phyloP scores from a whole-genome alignment of 768 basidiomycete genomes.

The Phylloporus arenicola region DNA sequence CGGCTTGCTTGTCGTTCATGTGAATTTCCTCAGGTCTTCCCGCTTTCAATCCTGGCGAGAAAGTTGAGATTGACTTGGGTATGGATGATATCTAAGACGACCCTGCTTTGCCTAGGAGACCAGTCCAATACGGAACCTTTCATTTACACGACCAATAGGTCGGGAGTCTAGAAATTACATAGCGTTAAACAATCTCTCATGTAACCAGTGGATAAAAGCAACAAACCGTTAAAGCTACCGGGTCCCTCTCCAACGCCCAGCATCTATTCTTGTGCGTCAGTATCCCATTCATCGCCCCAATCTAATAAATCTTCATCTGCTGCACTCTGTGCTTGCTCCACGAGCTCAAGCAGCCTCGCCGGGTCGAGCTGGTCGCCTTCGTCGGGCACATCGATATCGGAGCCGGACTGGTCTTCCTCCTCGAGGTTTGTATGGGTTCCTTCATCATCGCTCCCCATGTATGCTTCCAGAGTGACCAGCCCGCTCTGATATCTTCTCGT shows the following conservation, averaged over 20 bases:
- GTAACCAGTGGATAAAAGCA: background rate
- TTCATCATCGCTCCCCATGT: conserved; percentile 20
- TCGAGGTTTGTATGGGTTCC: background rate
- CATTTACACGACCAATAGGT: background rate
- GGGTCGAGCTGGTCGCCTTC: conserved; percentile 15
- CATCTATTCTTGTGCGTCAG: conserved; percentile 9
- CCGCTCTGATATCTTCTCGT: conserved; percentile 4
- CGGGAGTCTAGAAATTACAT: conserved; percentile 2
- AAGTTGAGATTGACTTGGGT: conserved; percentile 84
- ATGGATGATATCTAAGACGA: conserved; percentile 77
- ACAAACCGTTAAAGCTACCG: background rate
- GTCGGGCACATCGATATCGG: conserved; percentile 11
- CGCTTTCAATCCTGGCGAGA: conserved; percentile 97
- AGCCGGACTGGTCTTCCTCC: conserved; percentile 12
- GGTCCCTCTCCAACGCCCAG: background rate
- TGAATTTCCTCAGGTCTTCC: conserved; percentile 69
- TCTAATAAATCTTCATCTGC: conserved; percentile 28
- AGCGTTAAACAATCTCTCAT: background rate
- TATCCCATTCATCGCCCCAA: conserved; percentile 30
- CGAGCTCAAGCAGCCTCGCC: conserved; percentile 18
- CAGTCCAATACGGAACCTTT: conserved; percentile 1
- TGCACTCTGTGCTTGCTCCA: conserved; percentile 18
- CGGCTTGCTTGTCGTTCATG: conserved; percentile 7
- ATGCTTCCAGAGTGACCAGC: conserved; percentile 21
- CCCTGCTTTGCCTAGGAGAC: background rate